These are phyloP conservation scores for Fraxinus pennsylvanica DNA, from an alignment of 257 asterid species.

Conservation along the genomic window DNA sequence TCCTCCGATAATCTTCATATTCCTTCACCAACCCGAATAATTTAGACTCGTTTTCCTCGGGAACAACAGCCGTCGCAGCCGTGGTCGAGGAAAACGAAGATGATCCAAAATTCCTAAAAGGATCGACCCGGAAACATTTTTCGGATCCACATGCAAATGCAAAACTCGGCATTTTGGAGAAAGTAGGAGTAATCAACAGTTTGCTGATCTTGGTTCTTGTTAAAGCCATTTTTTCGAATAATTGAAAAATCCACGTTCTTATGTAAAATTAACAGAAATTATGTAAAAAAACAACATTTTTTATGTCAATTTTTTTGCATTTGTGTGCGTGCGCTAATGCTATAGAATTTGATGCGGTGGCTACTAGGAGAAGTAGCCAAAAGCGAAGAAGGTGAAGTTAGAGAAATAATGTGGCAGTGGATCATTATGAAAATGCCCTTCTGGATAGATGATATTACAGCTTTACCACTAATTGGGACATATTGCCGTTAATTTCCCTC, in stretches of 20 bases:
- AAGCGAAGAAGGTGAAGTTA: background rate
- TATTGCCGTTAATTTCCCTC: too few species aligned
- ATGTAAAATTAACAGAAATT: background rate
- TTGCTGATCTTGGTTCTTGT: slow-evolving; percentile 34
- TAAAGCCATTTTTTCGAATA: slow-evolving; percentile 32
- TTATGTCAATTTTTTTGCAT: background rate
- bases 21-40: slow-evolving; percentile 64
- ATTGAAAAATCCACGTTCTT: slow-evolving; percentile 19
- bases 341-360: background rate
- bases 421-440: background rate
- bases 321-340: background rate
- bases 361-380: background rate
- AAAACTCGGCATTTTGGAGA: slow-evolving; percentile 25
- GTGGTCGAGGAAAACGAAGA: slow-evolving; percentile 31
- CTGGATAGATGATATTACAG: background rate
- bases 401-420: background rate
- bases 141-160: slow-evolving; percentile 20
- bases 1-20: slow-evolving; percentile 88
- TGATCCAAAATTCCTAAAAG: slow-evolving; percentile 26
- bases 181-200: slow-evolving; percentile 18
- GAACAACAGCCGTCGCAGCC: slow-evolving; percentile 25
- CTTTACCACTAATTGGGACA: background rate
- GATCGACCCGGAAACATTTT: background rate
- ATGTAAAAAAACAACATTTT: background rate
- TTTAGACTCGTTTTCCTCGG: slow-evolving; percentile 39